Evolutionary conservation across 2,329 filamentous ascomycete species (phyloP).

Genomic region (Pseudogymnoascus sp.): DNA sequence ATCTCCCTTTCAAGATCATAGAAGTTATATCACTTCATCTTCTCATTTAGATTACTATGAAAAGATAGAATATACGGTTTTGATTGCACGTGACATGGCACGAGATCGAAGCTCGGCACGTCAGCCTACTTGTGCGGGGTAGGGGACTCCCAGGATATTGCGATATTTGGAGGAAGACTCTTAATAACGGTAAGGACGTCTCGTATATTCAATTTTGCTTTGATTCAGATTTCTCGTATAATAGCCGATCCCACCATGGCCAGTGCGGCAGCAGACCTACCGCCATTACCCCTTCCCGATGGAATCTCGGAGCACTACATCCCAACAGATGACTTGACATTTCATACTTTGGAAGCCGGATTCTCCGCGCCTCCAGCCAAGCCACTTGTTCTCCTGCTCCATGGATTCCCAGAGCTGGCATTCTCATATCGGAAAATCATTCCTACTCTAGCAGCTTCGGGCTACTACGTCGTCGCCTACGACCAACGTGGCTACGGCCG

Average conservation of each 20-base stretch:
- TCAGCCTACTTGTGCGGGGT: not conserved
- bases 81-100: not conserved
- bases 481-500: slow-evolving; percentile 62
- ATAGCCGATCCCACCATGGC: slow-evolving; percentile 20
- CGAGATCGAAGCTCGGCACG: not conserved
- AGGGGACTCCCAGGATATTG: not conserved
- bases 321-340: slow-evolving; percentile 49
- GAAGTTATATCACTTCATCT: not conserved
- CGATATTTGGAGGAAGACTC: not conserved
- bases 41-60: not conserved
- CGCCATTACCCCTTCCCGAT: slow-evolving; percentile 38
- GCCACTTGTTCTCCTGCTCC: slow-evolving; percentile 52
- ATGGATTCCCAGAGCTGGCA: slow-evolving; percentile 61
- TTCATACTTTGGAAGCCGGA: slow-evolving; percentile 52
- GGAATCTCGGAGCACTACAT: slow-evolving; percentile 48
- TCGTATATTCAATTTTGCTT: not conserved
- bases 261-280: not conserved
- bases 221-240: not conserved
- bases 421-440: slow-evolving; percentile 62
- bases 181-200: not conserved
- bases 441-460: slow-evolving; percentile 45
- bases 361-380: slow-evolving; percentile 30
- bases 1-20: not conserved
- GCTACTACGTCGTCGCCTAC: slow-evolving; percentile 57
- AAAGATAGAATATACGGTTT: not conserved